A percentile compares a stretch with the other conserved stretches of the same genome.
Evolutionary conservation across 176 grass and related monocot species (phyloP).

Genomic region (barley (Hordeum vulgare)): MorexV3_pseudomolecules_assembly NC_058522.1:364549877-364550376

Average conservation of each 20-base stretch:
- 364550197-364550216: neutral
- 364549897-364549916: conserved; percentile 78
- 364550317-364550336: neutral
- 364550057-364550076: conserved; percentile 79
- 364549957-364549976: conserved; percentile 83
- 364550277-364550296: neutral
- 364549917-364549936: conserved; percentile 93
- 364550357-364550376: no score
- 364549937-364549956: conserved; percentile 85
- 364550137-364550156: conserved; percentile 63
- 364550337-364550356: neutral
- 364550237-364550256: neutral
- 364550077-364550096: conserved; percentile 62
- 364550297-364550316: neutral
- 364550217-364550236: neutral
- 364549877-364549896: conserved; percentile 76
- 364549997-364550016: neutral
- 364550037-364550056: conserved; percentile 65
- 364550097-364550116: conserved; percentile 64
- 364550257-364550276: neutral
- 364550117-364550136: conserved; percentile 70
- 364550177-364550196: neutral
- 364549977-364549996: neutral
- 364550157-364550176: neutral
- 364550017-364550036: neutral